Evolutionary conservation across 2,329 filamentous ascomycete genomes (phyloP).

Genomic region (Myriosclerotinia duriaeana): DNA sequence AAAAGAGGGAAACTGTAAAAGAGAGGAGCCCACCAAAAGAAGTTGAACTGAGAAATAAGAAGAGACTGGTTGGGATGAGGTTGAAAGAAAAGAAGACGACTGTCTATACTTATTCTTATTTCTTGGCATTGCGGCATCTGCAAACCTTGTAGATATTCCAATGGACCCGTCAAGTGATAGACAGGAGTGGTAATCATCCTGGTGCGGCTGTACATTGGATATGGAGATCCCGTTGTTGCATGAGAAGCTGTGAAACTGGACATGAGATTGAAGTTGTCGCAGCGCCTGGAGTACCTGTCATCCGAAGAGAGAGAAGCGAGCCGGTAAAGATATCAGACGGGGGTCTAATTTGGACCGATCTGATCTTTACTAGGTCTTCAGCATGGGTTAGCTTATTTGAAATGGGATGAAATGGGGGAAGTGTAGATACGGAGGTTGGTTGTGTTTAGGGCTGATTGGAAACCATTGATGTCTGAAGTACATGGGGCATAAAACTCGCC

Average conservation of each 20-base stretch:
- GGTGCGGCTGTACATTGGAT: slow-evolving; percentile 29
- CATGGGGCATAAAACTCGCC: slow-evolving; percentile 33
- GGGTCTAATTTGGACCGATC: slow-evolving; percentile 28
- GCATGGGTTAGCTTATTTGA: slow-evolving; percentile 21
- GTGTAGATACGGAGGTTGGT: slow-evolving; percentile 6
- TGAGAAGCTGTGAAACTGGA: slow-evolving; percentile 38
- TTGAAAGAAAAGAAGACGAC: slow-evolving; percentile 29
- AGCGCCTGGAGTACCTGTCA: slow-evolving; percentile 29
- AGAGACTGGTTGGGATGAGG: slow-evolving; percentile 31
- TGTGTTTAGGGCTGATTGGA: slow-evolving; percentile 30
- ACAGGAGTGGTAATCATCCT: slow-evolving; percentile 30
- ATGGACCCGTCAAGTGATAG: slow-evolving; percentile 23
- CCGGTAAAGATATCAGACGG: slow-evolving; percentile 25
- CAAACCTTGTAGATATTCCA: slow-evolving; percentile 19
- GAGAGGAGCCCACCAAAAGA: slow-evolving; percentile 37
- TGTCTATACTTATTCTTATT: slow-evolving; percentile 38
- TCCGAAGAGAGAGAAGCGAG: slow-evolving; percentile 33
- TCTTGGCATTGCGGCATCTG: slow-evolving; percentile 36
- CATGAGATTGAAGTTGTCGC: slow-evolving; percentile 36
- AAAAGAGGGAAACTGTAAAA: slow-evolving; percentile 37
- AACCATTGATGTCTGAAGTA: slow-evolving; percentile 32
- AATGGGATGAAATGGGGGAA: slow-evolving; percentile 18
- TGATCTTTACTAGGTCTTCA: neutral
- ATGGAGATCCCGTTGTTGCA: slow-evolving; percentile 39
- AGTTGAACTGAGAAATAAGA: slow-evolving; percentile 28